phyloP scores from a whole-genome alignment of 2,329 filamentous ascomycete species.

The Stagonosporopsis cucurbitacearum region DNA sequence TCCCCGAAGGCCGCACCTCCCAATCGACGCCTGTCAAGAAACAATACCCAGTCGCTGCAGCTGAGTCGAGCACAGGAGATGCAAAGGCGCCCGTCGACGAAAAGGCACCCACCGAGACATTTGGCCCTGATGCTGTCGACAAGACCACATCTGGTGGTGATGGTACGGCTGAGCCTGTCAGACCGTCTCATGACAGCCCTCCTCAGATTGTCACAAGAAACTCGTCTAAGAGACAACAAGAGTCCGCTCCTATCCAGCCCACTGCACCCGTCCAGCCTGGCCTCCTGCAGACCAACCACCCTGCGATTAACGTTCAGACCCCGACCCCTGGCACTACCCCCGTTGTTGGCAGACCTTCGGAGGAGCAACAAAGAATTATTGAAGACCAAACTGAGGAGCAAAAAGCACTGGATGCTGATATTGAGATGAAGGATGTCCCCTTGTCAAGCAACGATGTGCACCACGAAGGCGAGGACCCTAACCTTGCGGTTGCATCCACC shows the following conservation, averaged over 20 bases:
- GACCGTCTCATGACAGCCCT: constrained; percentile 29
- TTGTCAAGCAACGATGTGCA: constrained; percentile 59
- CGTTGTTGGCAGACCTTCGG: constrained; percentile 43
- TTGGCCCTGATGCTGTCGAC: constrained; percentile 31
- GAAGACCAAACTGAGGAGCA: constrained; percentile 58
- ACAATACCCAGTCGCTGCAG: constrained; percentile 47
- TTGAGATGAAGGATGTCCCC: constrained; percentile 70
- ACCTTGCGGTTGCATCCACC: constrained; percentile 33
- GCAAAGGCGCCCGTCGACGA: constrained; percentile 56
- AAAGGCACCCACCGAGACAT: constrained; percentile 44
- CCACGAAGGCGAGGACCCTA: constrained; percentile 40
- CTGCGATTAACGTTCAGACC: constrained; percentile 52
- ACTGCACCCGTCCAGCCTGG: constrained; percentile 42
- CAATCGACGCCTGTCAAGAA: constrained; percentile 58
- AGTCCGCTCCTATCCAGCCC: constrained; percentile 36
- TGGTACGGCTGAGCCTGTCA: constrained; percentile 26
- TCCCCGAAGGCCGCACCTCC: constrained; percentile 50
- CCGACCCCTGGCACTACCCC: constrained; percentile 54
- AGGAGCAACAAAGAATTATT: constrained; percentile 52
- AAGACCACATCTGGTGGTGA: constrained; percentile 29
- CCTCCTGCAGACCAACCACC: constrained; percentile 43
- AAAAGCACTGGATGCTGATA: constrained; percentile 59
- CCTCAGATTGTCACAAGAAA: constrained; percentile 42
- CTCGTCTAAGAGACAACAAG: constrained; percentile 42
- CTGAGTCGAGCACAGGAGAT: constrained; percentile 53